phyloP scores from a whole-genome alignment of 164 flowering plant genomes.

The Kingdonia uniflora region DNA sequence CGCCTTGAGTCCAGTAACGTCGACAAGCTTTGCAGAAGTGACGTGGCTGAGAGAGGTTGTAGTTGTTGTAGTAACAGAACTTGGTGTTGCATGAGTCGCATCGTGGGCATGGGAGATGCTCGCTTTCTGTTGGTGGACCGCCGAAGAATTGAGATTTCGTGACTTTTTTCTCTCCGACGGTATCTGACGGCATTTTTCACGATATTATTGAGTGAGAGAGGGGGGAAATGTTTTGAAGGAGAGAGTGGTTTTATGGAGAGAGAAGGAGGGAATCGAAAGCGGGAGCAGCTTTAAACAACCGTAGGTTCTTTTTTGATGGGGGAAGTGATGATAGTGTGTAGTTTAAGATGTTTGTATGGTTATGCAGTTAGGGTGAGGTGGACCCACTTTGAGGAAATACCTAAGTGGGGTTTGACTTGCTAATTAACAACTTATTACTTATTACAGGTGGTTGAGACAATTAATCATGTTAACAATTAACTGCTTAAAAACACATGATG shows the following conservation, averaged over 20 bases:
- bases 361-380: too few species aligned
- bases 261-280: neutral
- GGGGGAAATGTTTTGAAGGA: neutral
- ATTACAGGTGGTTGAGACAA: too few species aligned
- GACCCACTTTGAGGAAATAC: too few species aligned
- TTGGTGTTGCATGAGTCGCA: conserved; percentile 65
- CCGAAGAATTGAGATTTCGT: conserved; percentile 24
- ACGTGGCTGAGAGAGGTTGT: conserved; percentile 73
- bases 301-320: too few species aligned
- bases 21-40: conserved; percentile 71
- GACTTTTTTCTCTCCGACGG: too few species aligned
- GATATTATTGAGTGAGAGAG: neutral
- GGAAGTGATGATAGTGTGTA: too few species aligned
- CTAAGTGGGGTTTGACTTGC: too few species aligned
- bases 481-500: too few species aligned
- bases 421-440: too few species aligned
- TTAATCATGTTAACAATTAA: too few species aligned
- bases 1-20: conserved; percentile 81
- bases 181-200: neutral
- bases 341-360: too few species aligned
- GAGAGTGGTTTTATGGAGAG: neutral
- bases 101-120: conserved; percentile 58
- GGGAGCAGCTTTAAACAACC: too few species aligned
- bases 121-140: conserved; percentile 39
- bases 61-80: conserved; percentile 87